phyloP scores from a whole-genome alignment of 805 yeast genomes.

The Maudiozyma pseudohumilis region DNA sequence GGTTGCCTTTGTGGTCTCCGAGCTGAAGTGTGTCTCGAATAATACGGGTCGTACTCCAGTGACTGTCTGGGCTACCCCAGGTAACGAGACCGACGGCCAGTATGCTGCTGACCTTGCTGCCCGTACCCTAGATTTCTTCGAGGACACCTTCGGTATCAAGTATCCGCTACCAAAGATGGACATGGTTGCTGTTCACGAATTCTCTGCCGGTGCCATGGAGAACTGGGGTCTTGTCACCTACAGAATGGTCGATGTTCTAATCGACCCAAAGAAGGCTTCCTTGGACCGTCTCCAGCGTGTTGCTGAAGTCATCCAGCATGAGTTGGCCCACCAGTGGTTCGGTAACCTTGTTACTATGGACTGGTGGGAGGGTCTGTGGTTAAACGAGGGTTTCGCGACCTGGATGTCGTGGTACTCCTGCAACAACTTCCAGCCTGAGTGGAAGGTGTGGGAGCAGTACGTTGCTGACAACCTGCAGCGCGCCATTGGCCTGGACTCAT shows the following conservation, averaged over 20 bases:
- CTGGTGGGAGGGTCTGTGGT: slow-evolving; percentile 91
- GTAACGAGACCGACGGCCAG: slow-evolving; percentile 47
- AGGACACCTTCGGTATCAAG: slow-evolving; percentile 52
- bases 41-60: slow-evolving; percentile 38
- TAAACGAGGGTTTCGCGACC: slow-evolving; percentile 85
- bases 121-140: slow-evolving; percentile 55
- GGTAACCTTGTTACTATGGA: slow-evolving; percentile 85
- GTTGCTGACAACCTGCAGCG: slow-evolving; percentile 14
- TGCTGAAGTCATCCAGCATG: slow-evolving; percentile 76
- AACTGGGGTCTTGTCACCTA: slow-evolving; percentile 78
- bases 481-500: slow-evolving; percentile 44
- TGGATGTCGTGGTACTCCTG: slow-evolving; percentile 53
- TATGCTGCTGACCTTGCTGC: slow-evolving; percentile 59
- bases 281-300: slow-evolving; percentile 47
- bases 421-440: slow-evolving; percentile 62
- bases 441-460: slow-evolving; percentile 51
- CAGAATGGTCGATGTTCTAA: slow-evolving; percentile 46
- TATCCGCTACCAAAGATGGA: slow-evolving; percentile 80
- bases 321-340: slow-evolving; percentile 87
- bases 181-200: slow-evolving; percentile 60
- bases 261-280: slow-evolving; percentile 30
- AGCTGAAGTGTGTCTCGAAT: slow-evolving; percentile 50
- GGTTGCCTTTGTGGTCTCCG: slow-evolving; percentile 66
- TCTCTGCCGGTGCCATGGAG: slow-evolving; percentile 84
- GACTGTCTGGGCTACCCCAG: slow-evolving; percentile 52